Evolutionary conservation across 2,329 filamentous ascomycete species (phyloP), one percentile per base, ranked within the genome.

Genomic region (Hypoxylon sp.): DNA sequence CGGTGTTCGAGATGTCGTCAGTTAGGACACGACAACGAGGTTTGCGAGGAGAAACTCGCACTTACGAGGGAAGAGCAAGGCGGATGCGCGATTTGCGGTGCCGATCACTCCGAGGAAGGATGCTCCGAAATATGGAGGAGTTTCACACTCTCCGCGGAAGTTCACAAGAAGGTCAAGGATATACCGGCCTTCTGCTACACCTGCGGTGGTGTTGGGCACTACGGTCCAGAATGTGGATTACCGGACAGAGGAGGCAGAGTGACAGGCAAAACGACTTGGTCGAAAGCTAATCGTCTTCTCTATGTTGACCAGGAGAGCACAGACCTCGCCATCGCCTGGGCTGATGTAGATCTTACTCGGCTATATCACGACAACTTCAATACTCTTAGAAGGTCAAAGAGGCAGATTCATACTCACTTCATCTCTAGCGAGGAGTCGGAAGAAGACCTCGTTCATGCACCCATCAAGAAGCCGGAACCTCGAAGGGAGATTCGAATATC

Each of bases 111-210:
- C 7, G 91, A 93, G 74, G 75, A 81, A 11, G 79, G 85, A 2
- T 93, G 91, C 76, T 84, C 86, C 58, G 80, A 84, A 52, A 79
- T 90, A 24, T 93, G 89, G 89, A 82, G 85, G 63, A 88, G 83
- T 17, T 90, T 86, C 75, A 76, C 79, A 11, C 82, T 82, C 1
- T 77, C 79, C 13, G 72, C 48, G 3, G 57, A 79, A 8, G 74
- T 79, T 15, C 77, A 78, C 13, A 79, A 80, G 63, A 87, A 82
- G 66, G 87, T 90, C 42, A 79, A 79, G 53, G 76, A 78, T 31
- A 82, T 91, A 19, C 82, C 82, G 0, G 78, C 82, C 0, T 85
- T 82, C 58, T 91, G 89, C 77, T 88, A 87, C 64, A 77, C 75
- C 37, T 91, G 89, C 72, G 89, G 88, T 27, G 76, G 75, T 13